phyloP scores from a whole-genome alignment of 306 rosid species.

The Corylus americana region DNA sequence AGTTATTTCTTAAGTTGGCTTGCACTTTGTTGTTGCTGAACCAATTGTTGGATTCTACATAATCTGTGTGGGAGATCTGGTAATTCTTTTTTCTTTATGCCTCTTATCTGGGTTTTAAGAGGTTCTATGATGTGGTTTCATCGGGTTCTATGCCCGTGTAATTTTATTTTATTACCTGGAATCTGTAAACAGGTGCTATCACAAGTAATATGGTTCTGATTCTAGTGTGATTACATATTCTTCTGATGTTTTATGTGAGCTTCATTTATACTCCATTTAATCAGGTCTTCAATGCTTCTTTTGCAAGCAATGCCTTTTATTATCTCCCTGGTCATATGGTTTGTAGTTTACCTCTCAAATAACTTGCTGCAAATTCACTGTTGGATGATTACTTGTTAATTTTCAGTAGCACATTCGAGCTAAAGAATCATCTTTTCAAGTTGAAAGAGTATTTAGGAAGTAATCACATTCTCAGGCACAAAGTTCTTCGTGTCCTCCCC shows the following conservation, averaged over 20 bases:
- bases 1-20: conserved; percentile 28
- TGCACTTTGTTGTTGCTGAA: conserved; percentile 26
- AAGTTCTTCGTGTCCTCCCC: too few relatives aligned
- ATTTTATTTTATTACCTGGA: conserved; percentile 12
- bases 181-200: conserved; percentile 11
- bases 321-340: not conserved
- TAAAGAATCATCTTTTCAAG: too few relatives aligned
- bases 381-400: not conserved
- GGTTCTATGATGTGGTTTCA: conserved; percentile 19
- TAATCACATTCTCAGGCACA: too few relatives aligned
- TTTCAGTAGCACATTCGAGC: not conserved
- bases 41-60: conserved; percentile 24
- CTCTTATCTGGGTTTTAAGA: conserved; percentile 21
- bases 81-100: conserved; percentile 24
- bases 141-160: conserved; percentile 13
- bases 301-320: not conserved
- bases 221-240: conserved; percentile 14
- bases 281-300: not conserved
- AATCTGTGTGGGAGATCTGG: conserved; percentile 27
- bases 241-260: not conserved
- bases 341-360: not conserved
- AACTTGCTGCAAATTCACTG: not conserved
- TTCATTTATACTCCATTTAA: not conserved
- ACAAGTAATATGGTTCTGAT: conserved; percentile 12
- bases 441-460: too few relatives aligned